Evolutionary conservation across 768 basidiomycete species (phyloP), one percentile per base, ranked within the genome.

Genomic region (Gyrodon lividus): DNA sequence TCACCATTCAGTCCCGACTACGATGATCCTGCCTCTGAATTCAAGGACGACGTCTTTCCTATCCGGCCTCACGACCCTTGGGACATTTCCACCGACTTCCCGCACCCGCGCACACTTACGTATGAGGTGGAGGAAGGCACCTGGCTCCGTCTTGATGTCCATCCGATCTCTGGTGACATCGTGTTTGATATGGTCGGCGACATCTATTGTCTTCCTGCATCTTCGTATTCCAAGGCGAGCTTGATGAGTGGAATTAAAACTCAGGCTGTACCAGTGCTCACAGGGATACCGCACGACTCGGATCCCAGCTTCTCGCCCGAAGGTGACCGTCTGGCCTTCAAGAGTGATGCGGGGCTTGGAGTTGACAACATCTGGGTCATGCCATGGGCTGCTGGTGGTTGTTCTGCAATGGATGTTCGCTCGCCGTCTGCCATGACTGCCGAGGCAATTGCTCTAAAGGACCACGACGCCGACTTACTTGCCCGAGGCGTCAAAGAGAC

Each of bases 71-170:
- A 70, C 6, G 65, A 72, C 17, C 56, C 68, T 6, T 89, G 86
- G 85, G 87, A 89, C 60, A 88, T 89, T 54, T 87, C 86, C 19
- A 87, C 85, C 19, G 83, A 88, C 70, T 87, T 79, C 57, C 75
- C 80, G n/a, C 79, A 81, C 67, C 82, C 85, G 1, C 81, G 86
- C n/a, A 68, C 67, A 17, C 70, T 88, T 28, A 76, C 79, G 49
- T 89, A 84, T 63, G 81, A 87, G 50, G 86, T 88, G 13, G 72
- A 76, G 37, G 84, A 88, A 61, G 87, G 87, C 7, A 89, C 87
- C 31, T 89, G 86, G 86, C 69, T 89, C 47, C 76, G 86, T 10
- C 76, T 89, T 26, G 87, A 88, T 59, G 86, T 87, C 2, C 81
- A 86, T 54, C 84, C 84, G n/a, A 68, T 71, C 47, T 77, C 79